phyloP scores from a whole-genome alignment of 768 basidiomycete species.

The Dacryopinax spathularia region DNA sequence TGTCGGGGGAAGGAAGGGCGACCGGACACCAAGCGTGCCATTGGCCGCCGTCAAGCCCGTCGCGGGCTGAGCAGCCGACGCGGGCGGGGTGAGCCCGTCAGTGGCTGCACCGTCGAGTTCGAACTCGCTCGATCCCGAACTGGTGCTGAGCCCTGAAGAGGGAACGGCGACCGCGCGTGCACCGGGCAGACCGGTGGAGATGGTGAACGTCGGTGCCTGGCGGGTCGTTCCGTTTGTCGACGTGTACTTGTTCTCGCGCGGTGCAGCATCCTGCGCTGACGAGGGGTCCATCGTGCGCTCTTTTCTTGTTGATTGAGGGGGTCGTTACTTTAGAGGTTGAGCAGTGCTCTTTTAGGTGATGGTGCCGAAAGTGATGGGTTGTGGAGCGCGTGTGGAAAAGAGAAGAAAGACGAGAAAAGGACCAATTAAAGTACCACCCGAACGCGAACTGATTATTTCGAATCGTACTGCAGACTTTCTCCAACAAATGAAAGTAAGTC shows the following conservation, averaged over 20 bases:
- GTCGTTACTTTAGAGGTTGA: too few relatives aligned
- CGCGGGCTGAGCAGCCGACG: not conserved
- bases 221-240: not conserved
- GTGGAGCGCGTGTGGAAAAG: too few relatives aligned
- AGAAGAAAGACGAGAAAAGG: too few relatives aligned
- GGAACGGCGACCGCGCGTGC: not conserved
- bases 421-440: too few relatives aligned
- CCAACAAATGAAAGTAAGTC: too few relatives aligned
- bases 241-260: not conserved
- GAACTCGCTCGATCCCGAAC: not conserved
- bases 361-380: too few relatives aligned
- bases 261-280: not conserved
- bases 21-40: not conserved
- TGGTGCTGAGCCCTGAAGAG: not conserved
- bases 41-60: too few relatives aligned
- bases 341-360: too few relatives aligned
- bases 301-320: too few relatives aligned
- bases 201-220: not conserved
- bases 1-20: not conserved
- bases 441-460: too few relatives aligned
- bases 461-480: too few relatives aligned
- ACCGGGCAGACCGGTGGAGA: not conserved
- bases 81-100: not conserved
- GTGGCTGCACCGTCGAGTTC: not conserved
- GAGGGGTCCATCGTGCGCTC: not conserved